phyloP scores from a whole-genome alignment of 1,139 yeast genomes.

The Scheffersomyces stambukii region DNA sequence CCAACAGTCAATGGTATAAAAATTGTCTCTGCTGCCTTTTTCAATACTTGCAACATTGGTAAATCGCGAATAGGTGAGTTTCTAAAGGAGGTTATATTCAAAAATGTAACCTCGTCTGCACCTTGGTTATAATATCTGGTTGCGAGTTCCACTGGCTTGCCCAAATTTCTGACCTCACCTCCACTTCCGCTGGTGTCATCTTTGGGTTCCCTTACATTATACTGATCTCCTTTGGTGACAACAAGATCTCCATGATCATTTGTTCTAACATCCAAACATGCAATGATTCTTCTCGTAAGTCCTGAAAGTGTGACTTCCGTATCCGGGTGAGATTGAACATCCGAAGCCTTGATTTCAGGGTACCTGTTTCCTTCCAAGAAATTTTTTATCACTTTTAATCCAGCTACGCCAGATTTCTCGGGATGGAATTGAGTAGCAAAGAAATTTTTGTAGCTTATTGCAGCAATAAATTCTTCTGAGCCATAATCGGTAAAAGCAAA shows the following conservation, averaged over 20 bases:
- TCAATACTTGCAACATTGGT: constrained; percentile 90
- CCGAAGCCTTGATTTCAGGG: constrained; percentile 15
- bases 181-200: constrained; percentile 27
- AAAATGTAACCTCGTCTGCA: constrained; percentile 92
- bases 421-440: constrained; percentile 98
- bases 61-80: constrained; percentile 88
- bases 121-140: constrained; percentile 87
- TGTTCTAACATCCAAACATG: constrained; percentile 93
- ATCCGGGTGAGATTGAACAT: constrained; percentile 13
- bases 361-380: constrained; percentile 55
- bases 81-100: constrained; percentile 91
- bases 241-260: constrained; percentile 93
- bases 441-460: constrained; percentile 67
- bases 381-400: constrained; percentile 67
- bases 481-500: constrained; percentile 74
- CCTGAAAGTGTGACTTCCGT: constrained; percentile 61
- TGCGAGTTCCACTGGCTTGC: constrained; percentile 94
- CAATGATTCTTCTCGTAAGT: constrained; percentile 83
- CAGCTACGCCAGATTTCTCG: constrained; percentile 91
- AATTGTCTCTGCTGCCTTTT: constrained; percentile 77
- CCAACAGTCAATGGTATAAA: constrained; percentile 97
- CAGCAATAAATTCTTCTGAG: constrained; percentile 78
- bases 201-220: constrained; percentile 82
- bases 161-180: constrained; percentile 77
- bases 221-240: constrained; percentile 97